Evolutionary conservation across 768 basidiomycete genomes (phyloP).

Genomic region (Podaxis sp.): DNA sequence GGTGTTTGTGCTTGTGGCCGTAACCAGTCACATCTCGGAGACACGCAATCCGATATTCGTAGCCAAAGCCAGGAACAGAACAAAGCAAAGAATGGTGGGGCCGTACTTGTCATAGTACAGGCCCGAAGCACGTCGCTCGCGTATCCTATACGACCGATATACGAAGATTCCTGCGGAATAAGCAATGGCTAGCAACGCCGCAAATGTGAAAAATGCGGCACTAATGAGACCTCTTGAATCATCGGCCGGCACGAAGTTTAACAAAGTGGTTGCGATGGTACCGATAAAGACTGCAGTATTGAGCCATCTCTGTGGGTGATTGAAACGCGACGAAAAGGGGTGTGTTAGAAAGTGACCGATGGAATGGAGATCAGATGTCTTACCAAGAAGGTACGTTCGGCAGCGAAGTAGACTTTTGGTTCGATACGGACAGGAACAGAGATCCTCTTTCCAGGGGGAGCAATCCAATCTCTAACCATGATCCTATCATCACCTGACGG

Average conservation of each 20-base stretch:
- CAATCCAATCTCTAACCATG: constrained; percentile 64
- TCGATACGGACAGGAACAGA: constrained; percentile 94
- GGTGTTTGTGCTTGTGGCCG: no score
- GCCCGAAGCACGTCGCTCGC: constrained; percentile 69
- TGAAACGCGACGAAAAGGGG: background rate
- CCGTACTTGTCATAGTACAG: constrained; percentile 90
- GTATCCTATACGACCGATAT: constrained; percentile 65
- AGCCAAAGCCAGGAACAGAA: constrained; percentile 64
- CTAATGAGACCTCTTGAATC: constrained; percentile 79
- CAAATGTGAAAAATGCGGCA: constrained; percentile 83
- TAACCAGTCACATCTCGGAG: constrained; percentile 43
- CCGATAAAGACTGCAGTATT: constrained; percentile 85
- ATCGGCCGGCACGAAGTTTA: constrained; percentile 76
- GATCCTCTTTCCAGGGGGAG: constrained; percentile 84
- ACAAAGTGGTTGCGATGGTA: constrained; percentile 82
- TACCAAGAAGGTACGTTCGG: constrained; percentile 91
- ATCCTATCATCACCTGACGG: constrained; percentile 46
- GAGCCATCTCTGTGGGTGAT: constrained; percentile 73
- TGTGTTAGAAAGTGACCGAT: constrained; percentile 4
- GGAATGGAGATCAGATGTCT: constrained; percentile 25
- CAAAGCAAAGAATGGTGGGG: constrained; percentile 68
- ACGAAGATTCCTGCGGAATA: constrained; percentile 84
- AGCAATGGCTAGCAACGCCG: constrained; percentile 83
- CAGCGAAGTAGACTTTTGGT: constrained; percentile 97
- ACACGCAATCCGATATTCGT: constrained; percentile 73